phyloP scores from a whole-genome alignment of 2,329 filamentous ascomycete species.

The Talaromyces sp. region DNA sequence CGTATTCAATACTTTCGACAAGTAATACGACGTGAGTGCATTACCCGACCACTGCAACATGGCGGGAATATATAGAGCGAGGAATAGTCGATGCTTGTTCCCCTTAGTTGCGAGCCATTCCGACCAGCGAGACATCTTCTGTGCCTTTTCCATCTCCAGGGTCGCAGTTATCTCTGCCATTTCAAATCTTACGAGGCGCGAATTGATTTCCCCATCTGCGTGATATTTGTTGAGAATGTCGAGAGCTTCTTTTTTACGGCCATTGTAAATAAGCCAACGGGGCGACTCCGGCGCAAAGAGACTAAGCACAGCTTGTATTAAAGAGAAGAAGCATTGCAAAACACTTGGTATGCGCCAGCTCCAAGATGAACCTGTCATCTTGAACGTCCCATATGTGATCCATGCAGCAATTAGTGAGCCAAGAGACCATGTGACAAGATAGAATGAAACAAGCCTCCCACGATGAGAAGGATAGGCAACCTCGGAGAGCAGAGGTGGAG shows the following conservation, averaged over 20 bases:
- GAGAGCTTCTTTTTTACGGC: constrained; percentile 57
- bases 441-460: constrained; percentile 30
- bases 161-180: constrained; percentile 31
- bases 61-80: constrained; percentile 35
- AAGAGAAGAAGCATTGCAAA: constrained; percentile 17
- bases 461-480: constrained; percentile 42
- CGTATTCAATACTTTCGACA: constrained; percentile 35
- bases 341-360: constrained; percentile 23
- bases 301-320: constrained; percentile 15
- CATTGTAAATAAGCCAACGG: constrained; percentile 60
- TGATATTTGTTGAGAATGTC: constrained; percentile 58
- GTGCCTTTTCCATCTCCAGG: neutral
- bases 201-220: constrained; percentile 47
- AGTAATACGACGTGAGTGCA: constrained; percentile 39
- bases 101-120: constrained; percentile 32
- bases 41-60: constrained; percentile 42
- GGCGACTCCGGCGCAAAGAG: constrained; percentile 51
- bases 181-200: constrained; percentile 33
- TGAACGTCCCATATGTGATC: constrained; percentile 25
- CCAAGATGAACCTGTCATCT: constrained; percentile 19
- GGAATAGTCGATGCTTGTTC: constrained; percentile 40
- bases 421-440: constrained; percentile 31
- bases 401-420: constrained; percentile 25
- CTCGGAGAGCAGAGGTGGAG: constrained; percentile 41
- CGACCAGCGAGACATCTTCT: constrained; percentile 3